Percentiles rank a stretch among this genome's conserved stretches.
Conservation (phyloP, 2,329 filamentous ascomycete genomes). For the Didymosphaeria variabile region DNA sequence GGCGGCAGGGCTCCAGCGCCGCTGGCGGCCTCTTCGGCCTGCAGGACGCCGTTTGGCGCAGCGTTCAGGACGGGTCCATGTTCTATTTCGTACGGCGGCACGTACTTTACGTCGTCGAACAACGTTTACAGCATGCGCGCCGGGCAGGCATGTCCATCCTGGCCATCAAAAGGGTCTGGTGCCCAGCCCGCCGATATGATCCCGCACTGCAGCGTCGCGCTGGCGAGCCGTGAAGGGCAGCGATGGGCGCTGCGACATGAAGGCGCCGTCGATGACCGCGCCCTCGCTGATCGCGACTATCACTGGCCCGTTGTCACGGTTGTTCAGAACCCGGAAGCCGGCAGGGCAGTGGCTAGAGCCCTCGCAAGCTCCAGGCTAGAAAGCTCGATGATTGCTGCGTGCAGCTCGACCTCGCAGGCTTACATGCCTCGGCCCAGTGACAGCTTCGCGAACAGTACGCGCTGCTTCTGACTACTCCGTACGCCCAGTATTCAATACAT, state of each 20-base stretch:
- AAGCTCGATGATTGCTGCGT: neutral
- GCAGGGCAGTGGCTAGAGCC: conserved; percentile 11
- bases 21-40: conserved; percentile 33
- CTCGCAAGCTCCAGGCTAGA: neutral
- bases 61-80: conserved; percentile 26
- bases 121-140: conserved; percentile 26
- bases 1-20: conserved; percentile 19
- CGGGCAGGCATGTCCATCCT: conserved; percentile 28
- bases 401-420: too few species aligned
- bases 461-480: neutral
- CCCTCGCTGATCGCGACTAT: conserved; percentile 22
- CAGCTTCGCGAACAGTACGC: conserved; percentile 1
- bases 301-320: conserved; percentile 16
- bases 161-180: conserved; percentile 16
- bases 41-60: conserved; percentile 35
- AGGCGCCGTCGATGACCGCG: conserved; percentile 5
- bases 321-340: conserved; percentile 25
- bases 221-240: conserved; percentile 18
- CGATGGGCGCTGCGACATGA: conserved; percentile 19
- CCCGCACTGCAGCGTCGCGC: conserved; percentile 21
- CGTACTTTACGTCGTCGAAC: conserved; percentile 25
- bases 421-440: conserved; percentile 1
- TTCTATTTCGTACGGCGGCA: conserved; percentile 27
- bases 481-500: conserved; percentile 20
- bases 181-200: conserved; percentile 22